Evolutionary conservation across 306 rosid genomes (phyloP).

Genomic region (Cicer cuneatum): DNA sequence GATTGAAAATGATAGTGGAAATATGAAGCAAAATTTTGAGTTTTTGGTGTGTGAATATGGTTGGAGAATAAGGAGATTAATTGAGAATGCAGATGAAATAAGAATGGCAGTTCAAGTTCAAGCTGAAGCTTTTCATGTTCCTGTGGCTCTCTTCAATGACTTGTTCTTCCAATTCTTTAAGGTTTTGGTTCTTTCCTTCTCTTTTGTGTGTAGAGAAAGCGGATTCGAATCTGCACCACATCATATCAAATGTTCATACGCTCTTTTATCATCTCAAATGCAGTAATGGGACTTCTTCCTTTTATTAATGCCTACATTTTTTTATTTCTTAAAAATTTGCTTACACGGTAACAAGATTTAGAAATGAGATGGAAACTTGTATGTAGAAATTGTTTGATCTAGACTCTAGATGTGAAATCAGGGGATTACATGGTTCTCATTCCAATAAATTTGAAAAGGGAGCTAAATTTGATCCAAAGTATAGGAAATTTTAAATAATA

Average conservation of each 20-base stretch:
- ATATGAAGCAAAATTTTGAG: slow-evolving; percentile 44
- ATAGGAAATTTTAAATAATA: too few relatives aligned
- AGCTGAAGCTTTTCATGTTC: slow-evolving; percentile 82
- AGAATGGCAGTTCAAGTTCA: slow-evolving; percentile 66
- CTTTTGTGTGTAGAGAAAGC: too few relatives aligned
- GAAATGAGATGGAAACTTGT: background rate
- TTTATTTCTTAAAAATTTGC: background rate
- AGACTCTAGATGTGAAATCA: background rate
- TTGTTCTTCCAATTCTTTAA: slow-evolving; percentile 76
- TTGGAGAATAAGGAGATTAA: slow-evolving; percentile 76
- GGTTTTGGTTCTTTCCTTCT: slow-evolving; percentile 49
- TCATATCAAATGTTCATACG: too few relatives aligned
- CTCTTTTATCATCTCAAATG: too few relatives aligned
- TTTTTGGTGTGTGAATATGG: slow-evolving; percentile 68
- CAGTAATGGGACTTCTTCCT: background rate
- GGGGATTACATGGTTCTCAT: background rate
- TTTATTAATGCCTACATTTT: background rate
- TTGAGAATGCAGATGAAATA: slow-evolving; percentile 65
- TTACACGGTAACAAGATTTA: background rate
- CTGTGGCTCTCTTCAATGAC: slow-evolving; percentile 65
- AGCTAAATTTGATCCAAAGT: too few relatives aligned
- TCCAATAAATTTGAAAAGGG: background rate
- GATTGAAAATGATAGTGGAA: slow-evolving; percentile 43
- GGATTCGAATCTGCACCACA: too few relatives aligned
- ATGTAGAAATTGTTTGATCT: background rate